Base-by-base conservation (phyloP, 495 filamentous ascomycete species). In the Xanthoparmelia taractica region DNA sequence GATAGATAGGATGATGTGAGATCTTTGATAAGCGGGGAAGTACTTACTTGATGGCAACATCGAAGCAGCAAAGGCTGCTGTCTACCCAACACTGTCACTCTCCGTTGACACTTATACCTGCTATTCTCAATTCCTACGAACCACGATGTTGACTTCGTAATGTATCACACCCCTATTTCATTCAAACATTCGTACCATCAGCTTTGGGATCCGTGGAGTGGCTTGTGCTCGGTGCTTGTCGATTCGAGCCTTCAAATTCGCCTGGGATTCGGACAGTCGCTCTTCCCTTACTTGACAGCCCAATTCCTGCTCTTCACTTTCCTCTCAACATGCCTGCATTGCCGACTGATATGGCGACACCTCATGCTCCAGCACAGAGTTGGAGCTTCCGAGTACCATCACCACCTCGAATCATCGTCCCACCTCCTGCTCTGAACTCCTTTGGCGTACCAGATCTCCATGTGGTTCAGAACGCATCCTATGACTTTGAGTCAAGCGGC, bases 401-500 rank as follows among this genome's bases (percentile, higher is more conserved):
- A 37, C 68, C 68, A 29, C 68, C 68, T 29, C 66, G 68, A n/a
- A 56, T 70, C 18, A 62, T 60, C 8, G 57, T 70, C 13, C 68
- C 68, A 31, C 68, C 68, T 23, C 66, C 65, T 15, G 13, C 41
- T 36, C 25, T 68, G 43, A 48, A 64, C 29, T 34, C 36, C 8
- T 34, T 37, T 18, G 68, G 68, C 36, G 41, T 59, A 58, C 68
- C 65, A 45, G 68, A 65, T 36, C 41, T 69, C 13, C 62, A 66
- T 55, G 55, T 69, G 27, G 27, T 65, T 18, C 59, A 57, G 17
- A 55, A 57, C 15, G 29, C 58, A 29, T 63, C 69, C 0, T 76
- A 78, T 68, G 63, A 68, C 1, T 81, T 77, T 56, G 70, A 72
- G 23, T 74, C 76, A 36, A 79, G 74, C 18, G 79, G 81, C 31